A percentile compares a stretch with the other conserved stretches of the same genome.
Evolutionary conservation across 768 basidiomycete genomes (phyloP).

Genomic region (Hortiboletus flavorubellus): DNA sequence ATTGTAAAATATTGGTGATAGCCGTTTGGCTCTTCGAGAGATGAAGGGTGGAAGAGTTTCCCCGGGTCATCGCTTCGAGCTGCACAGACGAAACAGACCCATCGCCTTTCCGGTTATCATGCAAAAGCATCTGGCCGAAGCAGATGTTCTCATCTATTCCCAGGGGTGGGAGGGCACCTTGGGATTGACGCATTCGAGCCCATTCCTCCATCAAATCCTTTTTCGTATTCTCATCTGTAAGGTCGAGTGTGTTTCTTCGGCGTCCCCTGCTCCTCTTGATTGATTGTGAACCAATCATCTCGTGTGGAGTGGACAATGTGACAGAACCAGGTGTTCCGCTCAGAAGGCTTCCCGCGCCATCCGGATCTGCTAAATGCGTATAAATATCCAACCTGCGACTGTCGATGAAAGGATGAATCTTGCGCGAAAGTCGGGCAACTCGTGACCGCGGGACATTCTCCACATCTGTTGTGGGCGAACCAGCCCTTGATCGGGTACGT

Average conservation of each 20-base stretch:
- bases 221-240: slow-evolving; percentile 22
- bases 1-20: not conserved
- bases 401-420: slow-evolving; percentile 13
- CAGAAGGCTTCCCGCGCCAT: slow-evolving; percentile 7
- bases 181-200: slow-evolving; percentile 30
- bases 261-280: slow-evolving; percentile 14
- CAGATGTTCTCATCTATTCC: slow-evolving; percentile 5
- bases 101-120: not conserved
- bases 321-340: slow-evolving; percentile 5
- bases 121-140: not conserved
- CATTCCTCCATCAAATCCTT: slow-evolving; percentile 29
- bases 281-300: not conserved
- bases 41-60: not conserved
- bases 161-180: slow-evolving; percentile 19
- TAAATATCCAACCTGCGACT: slow-evolving; percentile 27
- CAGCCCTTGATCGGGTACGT: slow-evolving; percentile 17
- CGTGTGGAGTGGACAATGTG: not conserved
- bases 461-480: slow-evolving; percentile 11
- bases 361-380: slow-evolving; percentile 25
- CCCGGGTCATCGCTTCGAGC: not conserved
- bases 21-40: not conserved
- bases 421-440: slow-evolving; percentile 18
- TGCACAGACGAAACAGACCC: not conserved
- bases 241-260: slow-evolving; percentile 10
- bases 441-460: slow-evolving; percentile 11